Conservation (phyloP, 306 rosid genomes). For the Malus sylvestris region DNA sequence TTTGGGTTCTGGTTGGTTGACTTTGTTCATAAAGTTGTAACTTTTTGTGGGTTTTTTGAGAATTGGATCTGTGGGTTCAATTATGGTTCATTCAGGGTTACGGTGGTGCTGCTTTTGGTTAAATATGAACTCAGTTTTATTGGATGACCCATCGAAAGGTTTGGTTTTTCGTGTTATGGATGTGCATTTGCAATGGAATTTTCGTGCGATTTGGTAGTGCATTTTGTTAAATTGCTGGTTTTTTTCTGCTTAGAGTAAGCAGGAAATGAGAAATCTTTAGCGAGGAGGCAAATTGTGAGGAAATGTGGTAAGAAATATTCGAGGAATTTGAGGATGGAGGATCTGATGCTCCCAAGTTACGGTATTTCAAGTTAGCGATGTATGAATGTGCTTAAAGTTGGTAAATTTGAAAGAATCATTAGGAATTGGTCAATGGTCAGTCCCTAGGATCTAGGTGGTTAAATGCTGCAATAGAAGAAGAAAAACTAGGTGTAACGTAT, state of each 20-base stretch:
- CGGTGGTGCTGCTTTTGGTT: neutral
- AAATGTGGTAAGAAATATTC: neutral
- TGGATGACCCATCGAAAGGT: neutral
- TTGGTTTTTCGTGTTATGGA: neutral
- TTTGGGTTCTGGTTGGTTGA: neutral
- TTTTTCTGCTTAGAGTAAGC: neutral
- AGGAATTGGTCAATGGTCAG: neutral
- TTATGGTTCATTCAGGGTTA: neutral
- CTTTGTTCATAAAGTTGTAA: neutral
- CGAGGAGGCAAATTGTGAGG: neutral
- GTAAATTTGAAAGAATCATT: neutral
- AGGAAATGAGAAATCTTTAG: neutral
- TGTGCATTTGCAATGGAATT: neutral
- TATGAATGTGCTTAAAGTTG: neutral
- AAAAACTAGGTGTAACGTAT: neutral
- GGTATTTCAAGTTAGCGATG: neutral
- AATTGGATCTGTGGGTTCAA: neutral
- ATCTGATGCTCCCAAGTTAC: neutral
- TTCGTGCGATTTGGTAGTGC: neutral
- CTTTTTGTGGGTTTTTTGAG: neutral
- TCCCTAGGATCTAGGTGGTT: neutral
- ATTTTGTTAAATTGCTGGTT: neutral
- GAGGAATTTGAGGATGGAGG: neutral
- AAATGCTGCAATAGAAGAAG: neutral
- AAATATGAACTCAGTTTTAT: neutral